Evolutionary conservation across 2,329 filamentous ascomycete species (phyloP), one percentile per base, ranked within the genome.

Genomic region (Colletotrichum trifolii): DNA sequence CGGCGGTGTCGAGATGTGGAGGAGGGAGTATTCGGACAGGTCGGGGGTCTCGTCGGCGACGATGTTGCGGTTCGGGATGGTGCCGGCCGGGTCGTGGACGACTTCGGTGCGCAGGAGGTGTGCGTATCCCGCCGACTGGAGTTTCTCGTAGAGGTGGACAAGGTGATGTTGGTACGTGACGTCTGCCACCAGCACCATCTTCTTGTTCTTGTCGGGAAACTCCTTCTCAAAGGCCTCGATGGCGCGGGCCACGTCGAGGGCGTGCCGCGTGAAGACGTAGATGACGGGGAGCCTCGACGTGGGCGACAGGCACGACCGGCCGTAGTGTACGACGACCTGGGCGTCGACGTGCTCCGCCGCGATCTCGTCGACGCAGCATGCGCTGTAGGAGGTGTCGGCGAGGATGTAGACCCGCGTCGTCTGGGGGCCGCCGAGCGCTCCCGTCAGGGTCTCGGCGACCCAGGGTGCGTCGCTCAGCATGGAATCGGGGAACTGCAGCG

Each of bases 291-390:
- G 79, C 60, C 94, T 84, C 10, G 92, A 91, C 0, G 95, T 97
- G 1, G 95, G 95, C 8, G 94, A 97, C 33, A 99, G 83, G 74
- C 96, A 99, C 0, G 95, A 91, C 56, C 96, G 86, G 3, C 96
- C 96, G 72, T 98, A 99, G 76, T 99, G 96, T 12, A 99, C 90
- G 1, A 98, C 92, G 0, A 94, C 92, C 67, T 98, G 91, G 7
- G 96, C 94, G 72, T 93, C 86, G 13, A 93, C 91, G 75, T 99
- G 96, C 76, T 99, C 94, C 2, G 96, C 96, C 0, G 96, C 96
- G 45, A 98, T 90, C 79, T 99, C 96, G 73, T 99, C 96, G 15
- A 98, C 94, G 73, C 96, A 99, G 79, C 96, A 99, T 0, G 95
- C 91, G 65, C 96, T 96, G 78, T 98, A 99, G 2, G 95, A 97